Conservation (phyloP, 139 green algal species). For the Micromonas commoda region DNA sequence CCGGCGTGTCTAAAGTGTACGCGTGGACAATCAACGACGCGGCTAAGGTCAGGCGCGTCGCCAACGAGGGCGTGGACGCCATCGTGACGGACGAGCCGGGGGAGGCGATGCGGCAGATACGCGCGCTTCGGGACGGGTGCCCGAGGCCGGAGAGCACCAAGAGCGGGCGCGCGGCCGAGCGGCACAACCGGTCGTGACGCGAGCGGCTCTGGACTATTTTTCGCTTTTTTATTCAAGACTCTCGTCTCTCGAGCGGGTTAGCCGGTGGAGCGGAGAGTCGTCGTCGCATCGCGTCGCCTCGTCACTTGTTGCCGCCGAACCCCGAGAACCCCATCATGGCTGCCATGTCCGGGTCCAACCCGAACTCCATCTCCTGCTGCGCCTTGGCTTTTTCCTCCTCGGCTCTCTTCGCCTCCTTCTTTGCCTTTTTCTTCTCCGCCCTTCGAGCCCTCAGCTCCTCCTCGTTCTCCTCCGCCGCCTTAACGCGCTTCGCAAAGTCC, state of each 20-base stretch:
- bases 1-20: slow-evolving; percentile 34
- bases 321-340: slow-evolving; percentile 89
- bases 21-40: slow-evolving; percentile 53
- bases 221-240: too few relatives aligned
- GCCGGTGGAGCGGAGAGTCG: too few relatives aligned
- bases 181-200: too few relatives aligned
- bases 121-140: too few relatives aligned
- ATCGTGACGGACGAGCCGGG: slow-evolving; percentile 52
- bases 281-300: too few relatives aligned
- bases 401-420: slow-evolving; percentile 16
- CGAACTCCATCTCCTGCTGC: slow-evolving; percentile 47
- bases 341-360: slow-evolving; percentile 73
- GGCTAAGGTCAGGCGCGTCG: slow-evolving; percentile 16
- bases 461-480: slow-evolving; percentile 18
- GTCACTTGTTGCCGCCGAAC: too few relatives aligned
- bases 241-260: too few relatives aligned
- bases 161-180: too few relatives aligned
- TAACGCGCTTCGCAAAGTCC: slow-evolving; percentile 36
- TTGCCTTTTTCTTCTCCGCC: slow-evolving; percentile 48
- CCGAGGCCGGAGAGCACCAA: too few relatives aligned
- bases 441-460: slow-evolving; percentile 4
- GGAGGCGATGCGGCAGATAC: too few relatives aligned
- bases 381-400: slow-evolving; percentile 33
- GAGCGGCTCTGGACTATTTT: too few relatives aligned
- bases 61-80: slow-evolving; percentile 49